A percentile compares a stretch with the other conserved stretches of the same genome.
These are phyloP conservation scores for Yamadazyma dushanensis DNA, from an alignment of 1,139 yeast genomes.

Conservation along the genomic window DNA sequence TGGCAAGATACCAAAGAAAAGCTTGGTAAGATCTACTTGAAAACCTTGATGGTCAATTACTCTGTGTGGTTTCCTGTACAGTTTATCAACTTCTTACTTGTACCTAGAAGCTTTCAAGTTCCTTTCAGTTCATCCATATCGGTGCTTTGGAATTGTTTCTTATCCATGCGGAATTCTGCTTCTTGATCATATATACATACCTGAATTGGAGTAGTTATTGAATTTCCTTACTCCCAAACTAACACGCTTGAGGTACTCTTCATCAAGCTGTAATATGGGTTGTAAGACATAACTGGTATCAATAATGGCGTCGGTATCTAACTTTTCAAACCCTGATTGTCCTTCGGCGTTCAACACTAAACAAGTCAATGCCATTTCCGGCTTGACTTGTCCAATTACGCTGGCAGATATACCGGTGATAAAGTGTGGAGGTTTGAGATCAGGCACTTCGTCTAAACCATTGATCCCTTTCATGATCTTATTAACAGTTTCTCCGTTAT, in stretches of 20 bases:
- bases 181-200: constrained; percentile 35
- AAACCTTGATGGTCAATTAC: constrained; percentile 77
- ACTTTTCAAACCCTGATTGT: constrained; percentile 54
- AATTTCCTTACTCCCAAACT: constrained; percentile 35
- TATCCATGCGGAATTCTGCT: constrained; percentile 67
- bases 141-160: constrained; percentile 88
- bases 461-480: constrained; percentile 23
- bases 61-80: constrained; percentile 96
- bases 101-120: constrained; percentile 81
- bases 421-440: constrained; percentile 53
- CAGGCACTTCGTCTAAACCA: constrained; percentile 24
- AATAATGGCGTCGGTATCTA: constrained; percentile 37
- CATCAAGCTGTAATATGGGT: constrained; percentile 16
- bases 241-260: constrained; percentile 25
- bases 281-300: constrained; percentile 30
- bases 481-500: constrained; percentile 30
- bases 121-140: constrained; percentile 92
- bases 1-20: constrained; percentile 63
- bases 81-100: constrained; percentile 76
- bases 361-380: constrained; percentile 17
- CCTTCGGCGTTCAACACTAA: constrained; percentile 55
- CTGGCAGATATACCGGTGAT: constrained; percentile 55
- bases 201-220: constrained; percentile 36
- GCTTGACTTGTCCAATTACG: constrained; percentile 29
- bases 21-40: constrained; percentile 64